Evolutionary conservation across 495 filamentous ascomycete genomes (phyloP), one percentile per base, ranked within the genome.

Genomic region (Hypoxylon lienhwacheense): DNA sequence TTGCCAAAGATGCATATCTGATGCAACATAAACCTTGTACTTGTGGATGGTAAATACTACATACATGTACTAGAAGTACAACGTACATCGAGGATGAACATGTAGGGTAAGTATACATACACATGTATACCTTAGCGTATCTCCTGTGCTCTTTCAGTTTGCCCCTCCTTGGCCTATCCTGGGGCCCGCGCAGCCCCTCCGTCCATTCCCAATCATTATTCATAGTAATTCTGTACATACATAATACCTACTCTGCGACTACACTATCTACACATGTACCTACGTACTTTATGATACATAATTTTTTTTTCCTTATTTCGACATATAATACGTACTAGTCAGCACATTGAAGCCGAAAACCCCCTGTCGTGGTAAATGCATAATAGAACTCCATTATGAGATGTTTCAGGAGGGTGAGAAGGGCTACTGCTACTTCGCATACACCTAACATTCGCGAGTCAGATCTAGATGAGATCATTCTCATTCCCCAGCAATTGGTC

Each of bases 221-320:
- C n/a, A n/a, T n/a, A n/a, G n/a, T n/a, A n/a, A n/a, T n/a, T n/a
- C n/a, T n/a, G n/a, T n/a, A n/a, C n/a, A n/a, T n/a, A n/a, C n/a
- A n/a, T n/a, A n/a, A n/a, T n/a, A n/a, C n/a, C n/a, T n/a, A n/a
- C 37, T 41, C 37, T 44, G 44, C 26, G 49, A 50, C 51, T 34
- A 47, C 31, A 37, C 31, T 36, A 5, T 26, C 17, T n/a, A n/a
- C n/a, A n/a, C n/a, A n/a, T n/a, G n/a, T n/a, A n/a, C n/a, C n/a
- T n/a, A n/a, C n/a, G n/a, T n/a, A n/a, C n/a, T n/a, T n/a, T n/a
- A n/a, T n/a, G n/a, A n/a, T n/a, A n/a, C n/a, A n/a, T n/a, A n/a
- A n/a, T n/a, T n/a, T n/a, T n/a, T n/a, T n/a, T 53, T 61, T 61
- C 58, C 58, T 19, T 44, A 47, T 56, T 61, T 42, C 17, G 52